Evolutionary conservation across 805 yeast species (phyloP), one percentile per base, ranked within the genome.

Genomic region (Millerago galiae): DNA sequence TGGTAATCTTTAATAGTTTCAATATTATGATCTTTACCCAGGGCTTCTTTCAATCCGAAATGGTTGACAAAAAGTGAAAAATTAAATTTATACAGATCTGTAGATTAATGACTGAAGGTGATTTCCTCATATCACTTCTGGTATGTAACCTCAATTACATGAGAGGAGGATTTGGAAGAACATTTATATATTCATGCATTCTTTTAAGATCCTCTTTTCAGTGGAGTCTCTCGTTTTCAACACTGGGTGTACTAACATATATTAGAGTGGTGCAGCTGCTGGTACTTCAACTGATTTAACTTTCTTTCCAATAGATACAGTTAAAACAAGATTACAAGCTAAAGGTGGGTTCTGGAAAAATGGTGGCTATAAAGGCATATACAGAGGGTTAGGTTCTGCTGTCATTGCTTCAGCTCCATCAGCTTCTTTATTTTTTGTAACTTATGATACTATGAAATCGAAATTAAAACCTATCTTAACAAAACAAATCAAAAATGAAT

Each of bases 271-370:
- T 31, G 99, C 86, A 8, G 81, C 93, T 45, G 96, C 99, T 6
- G 99, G 99, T 13, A 93, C 96, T 2, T 81, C 95, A 6, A 90
- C 97, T 1, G 99, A 93, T 65, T 69, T 93, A 31, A 88, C 83
- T 4, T 93, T 93, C 63, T 93, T 91, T 68, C 99, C 99, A 12
- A 87, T 93, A 32, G 99, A 93, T 55, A 93, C 99, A 1, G 54
- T 93, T 43, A 93, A 93, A 65, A 93, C 99, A 0, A 71, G 99
- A 44, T 68, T 93, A 13, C 99, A 93, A 61, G 98, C 99, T 16
- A 79, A 79, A 58, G 96, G 96, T 29, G 99, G 99, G 1, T 91
- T 93, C 56, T 86, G 88, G 61, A 67, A 63, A 14, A 91, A 90
- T 63, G 99, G 99, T 25, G 99, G 96, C 2, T 91, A 91, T 76